Evolutionary conservation across 495 filamentous ascomycete genomes (phyloP), one percentile per base, ranked within the genome.

Genomic region (Ramalina peruviana): DNA sequence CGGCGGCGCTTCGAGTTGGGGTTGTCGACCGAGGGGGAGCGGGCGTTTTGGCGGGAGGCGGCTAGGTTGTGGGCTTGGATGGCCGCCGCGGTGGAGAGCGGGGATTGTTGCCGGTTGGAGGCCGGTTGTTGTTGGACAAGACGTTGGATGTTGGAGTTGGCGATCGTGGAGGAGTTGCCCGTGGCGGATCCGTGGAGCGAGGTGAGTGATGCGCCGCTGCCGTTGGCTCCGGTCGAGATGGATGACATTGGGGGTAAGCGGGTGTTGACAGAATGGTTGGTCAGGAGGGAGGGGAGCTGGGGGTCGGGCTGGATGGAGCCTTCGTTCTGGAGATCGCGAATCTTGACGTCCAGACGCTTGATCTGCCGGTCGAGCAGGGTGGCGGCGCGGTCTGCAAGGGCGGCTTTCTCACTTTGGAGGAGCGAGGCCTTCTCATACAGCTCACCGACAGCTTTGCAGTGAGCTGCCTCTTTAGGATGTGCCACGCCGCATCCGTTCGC

Each of bases 381-480:
- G 52, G 82, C 75, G 7, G 87, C 80, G 60, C 92, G 94, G 46
- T 86, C 79, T 27, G 78, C 79, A 38, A 97, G 69, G 9, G 72
- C 73, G 33, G 92, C 73, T 72, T 98, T 97, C 60, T 98, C 90
- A 30, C 84, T 82, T 55, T 94, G 83, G 23, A 97, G 65, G 47
- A 79, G 72, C 55, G 86, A 73, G 36, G 82, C 81, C 54, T 71
- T 72, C 39, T 81, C 80, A 50, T 82, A 85, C 56, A 82, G 83
- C 50, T 85, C 76, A 25, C 76, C 62, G 46, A 94, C 86, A 36
- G 73, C 73, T 39, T 80, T 81, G 43, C 73, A 68, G 58, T 88
- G 83, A 17, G 74, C 65, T 21, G 85, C 81, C 65, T 98, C 90
- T 61, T 93, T 92, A 0, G 90, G 85, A 58, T 95, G 86, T n/a